phyloP scores from a whole-genome alignment of 495 filamentous ascomycete species.

The Penicillium ucsense region DNA sequence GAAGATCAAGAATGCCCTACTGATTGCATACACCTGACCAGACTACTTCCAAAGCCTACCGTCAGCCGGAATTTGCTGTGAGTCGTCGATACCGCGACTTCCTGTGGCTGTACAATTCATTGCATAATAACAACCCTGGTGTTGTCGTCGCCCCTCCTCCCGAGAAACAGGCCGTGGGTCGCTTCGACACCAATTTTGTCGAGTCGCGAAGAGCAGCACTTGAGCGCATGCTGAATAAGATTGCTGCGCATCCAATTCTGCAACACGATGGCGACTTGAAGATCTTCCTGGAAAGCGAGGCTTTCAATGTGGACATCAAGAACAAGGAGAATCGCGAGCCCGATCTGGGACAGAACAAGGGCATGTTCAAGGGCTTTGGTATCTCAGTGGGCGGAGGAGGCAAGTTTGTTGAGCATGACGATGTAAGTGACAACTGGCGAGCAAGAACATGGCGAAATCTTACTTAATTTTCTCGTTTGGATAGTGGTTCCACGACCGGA shows the following conservation, averaged over 20 bases:
- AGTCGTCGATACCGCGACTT: slow-evolving; percentile 93
- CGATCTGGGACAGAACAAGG: slow-evolving; percentile 78
- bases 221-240: slow-evolving; percentile 96
- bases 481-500: slow-evolving; percentile 96
- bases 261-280: slow-evolving; percentile 92
- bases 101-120: slow-evolving; percentile 88
- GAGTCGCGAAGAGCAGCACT: slow-evolving; percentile 82
- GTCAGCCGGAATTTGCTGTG: slow-evolving; percentile 80
- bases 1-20: slow-evolving; percentile 3
- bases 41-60: slow-evolving; percentile 95
- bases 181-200: slow-evolving; percentile 95
- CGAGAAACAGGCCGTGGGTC: slow-evolving; percentile 93
- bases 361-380: slow-evolving; percentile 78
- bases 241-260: slow-evolving; percentile 76
- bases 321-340: slow-evolving; percentile 93
- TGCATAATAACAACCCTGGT: slow-evolving; percentile 90
- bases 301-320: slow-evolving; percentile 93
- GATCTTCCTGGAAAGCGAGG: slow-evolving; percentile 90
- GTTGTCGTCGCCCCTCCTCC: slow-evolving; percentile 93
- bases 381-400: slow-evolving; percentile 60
- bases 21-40: slow-evolving; percentile 20
- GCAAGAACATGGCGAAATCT: background rate
- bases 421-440: slow-evolving; percentile 47
- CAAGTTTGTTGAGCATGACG: slow-evolving; percentile 97
- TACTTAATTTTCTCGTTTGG: slow-evolving; percentile 2